These are phyloP conservation scores for Capsicum baccatum DNA, from an alignment of 257 asterid genomes.

Conservation along the genomic window DNA sequence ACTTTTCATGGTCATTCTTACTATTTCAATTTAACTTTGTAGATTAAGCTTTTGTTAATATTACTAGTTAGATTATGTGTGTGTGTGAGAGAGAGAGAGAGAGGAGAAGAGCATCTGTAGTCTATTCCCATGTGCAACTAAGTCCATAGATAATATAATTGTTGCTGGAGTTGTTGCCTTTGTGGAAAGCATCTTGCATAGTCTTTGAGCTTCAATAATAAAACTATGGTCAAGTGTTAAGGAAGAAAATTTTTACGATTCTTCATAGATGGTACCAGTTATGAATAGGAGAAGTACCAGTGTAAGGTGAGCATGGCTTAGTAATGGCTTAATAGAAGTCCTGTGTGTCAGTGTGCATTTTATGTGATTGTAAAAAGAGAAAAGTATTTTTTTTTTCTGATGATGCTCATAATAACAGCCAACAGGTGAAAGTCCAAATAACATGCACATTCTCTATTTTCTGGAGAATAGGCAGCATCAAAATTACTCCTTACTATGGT, in stretches of 20 bases:
- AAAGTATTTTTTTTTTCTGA: neutral
- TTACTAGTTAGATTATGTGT: neutral
- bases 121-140: neutral
- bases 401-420: too few relatives aligned
- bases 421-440: neutral
- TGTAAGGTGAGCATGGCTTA: neutral
- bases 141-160: neutral
- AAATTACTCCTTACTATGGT: neutral
- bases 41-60: neutral
- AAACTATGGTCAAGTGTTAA: neutral
- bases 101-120: neutral
- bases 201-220: neutral
- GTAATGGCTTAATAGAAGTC: neutral
- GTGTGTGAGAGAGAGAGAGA: neutral
- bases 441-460: too few relatives aligned
- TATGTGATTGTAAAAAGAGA: neutral
- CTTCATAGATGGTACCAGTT: neutral
- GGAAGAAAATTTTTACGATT: neutral
- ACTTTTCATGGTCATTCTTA: neutral
- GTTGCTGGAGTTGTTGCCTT: neutral
- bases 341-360: neutral
- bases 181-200: neutral
- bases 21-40: neutral
- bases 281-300: neutral
- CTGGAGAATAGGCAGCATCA: too few relatives aligned